Percentiles rank a stretch among this genome's conserved stretches.
Evolutionary conservation across 1,139 yeast genomes (phyloP).

Genomic region (Blastobotrys buckinghamii): DNA sequence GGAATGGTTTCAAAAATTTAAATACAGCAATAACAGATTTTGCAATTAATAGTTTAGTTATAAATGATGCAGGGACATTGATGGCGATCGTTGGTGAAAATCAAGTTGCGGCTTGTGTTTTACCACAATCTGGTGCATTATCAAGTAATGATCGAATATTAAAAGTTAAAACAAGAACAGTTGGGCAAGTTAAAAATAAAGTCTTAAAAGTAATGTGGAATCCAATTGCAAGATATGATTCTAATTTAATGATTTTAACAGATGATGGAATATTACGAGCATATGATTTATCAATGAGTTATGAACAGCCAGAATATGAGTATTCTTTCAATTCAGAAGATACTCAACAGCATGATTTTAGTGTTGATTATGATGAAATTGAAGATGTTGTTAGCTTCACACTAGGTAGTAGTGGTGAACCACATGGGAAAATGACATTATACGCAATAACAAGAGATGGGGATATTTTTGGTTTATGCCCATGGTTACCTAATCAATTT

Average conservation of each 20-base stretch:
- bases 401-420: constrained; percentile 41
- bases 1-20: constrained; percentile 17
- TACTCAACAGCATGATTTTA: constrained; percentile 4
- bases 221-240: constrained; percentile 38
- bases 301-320: constrained; percentile 24
- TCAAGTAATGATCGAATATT: constrained; percentile 16
- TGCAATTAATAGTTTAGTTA: constrained; percentile 23
- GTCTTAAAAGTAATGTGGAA: constrained; percentile 40
- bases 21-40: constrained; percentile 31
- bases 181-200: constrained; percentile 2
- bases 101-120: constrained; percentile 31
- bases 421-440: constrained; percentile 41
- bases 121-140: constrained; percentile 31
- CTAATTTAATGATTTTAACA: constrained; percentile 38
- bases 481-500: constrained; percentile 46
- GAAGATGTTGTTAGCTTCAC: constrained; percentile 38
- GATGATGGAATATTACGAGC: constrained; percentile 35
- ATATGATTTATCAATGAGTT: constrained; percentile 32
- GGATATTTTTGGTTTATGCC: constrained; percentile 50
- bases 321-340: neutral
- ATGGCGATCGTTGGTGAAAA: constrained; percentile 38
- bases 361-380: constrained; percentile 12
- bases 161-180: constrained; percentile 10
- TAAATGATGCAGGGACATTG: constrained; percentile 39
- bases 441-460: constrained; percentile 48